A percentile compares a stretch with the other conserved stretches of the same genome.
These are phyloP conservation scores for Candida pini DNA, from an alignment of 805 yeast genomes.

Conservation along the genomic window DNA sequence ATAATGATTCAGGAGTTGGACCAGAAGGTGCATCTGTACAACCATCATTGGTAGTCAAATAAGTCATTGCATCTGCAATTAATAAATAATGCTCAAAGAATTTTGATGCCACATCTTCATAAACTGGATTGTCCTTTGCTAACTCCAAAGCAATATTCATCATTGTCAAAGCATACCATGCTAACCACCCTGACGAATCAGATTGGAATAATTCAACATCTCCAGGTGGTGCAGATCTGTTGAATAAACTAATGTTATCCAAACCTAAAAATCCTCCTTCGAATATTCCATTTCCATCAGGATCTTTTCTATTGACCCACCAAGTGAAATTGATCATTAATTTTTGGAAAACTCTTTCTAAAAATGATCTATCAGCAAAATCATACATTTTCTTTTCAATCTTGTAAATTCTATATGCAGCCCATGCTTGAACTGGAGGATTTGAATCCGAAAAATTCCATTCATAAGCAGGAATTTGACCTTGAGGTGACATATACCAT, in stretches of 20 bases:
- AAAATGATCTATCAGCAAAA: conserved; percentile 70
- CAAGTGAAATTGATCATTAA: conserved; percentile 85
- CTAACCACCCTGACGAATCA: conserved; percentile 98
- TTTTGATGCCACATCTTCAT: conserved; percentile 90
- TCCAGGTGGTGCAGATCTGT: conserved; percentile 91
- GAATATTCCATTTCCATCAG: conserved; percentile 80
- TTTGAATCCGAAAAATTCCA: conserved; percentile 96
- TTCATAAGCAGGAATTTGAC: conserved; percentile 95
- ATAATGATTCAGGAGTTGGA: conserved; percentile 58
- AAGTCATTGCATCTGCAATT: conserved; percentile 92
- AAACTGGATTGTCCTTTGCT: conserved; percentile 77
- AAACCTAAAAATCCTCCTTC: conserved; percentile 93
- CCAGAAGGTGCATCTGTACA: conserved; percentile 18
- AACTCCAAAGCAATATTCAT: conserved; percentile 86
- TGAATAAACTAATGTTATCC: conserved; percentile 89
- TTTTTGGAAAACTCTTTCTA: conserved; percentile 91
- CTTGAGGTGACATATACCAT: conserved; percentile 98
- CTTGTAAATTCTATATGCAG: conserved; percentile 81
- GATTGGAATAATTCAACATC: conserved; percentile 91
- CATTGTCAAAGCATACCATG: conserved; percentile 86
- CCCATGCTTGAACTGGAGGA: conserved; percentile 98
- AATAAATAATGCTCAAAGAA: conserved; percentile 88
- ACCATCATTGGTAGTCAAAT: conserved; percentile 36
- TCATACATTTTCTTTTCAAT: conserved; percentile 83
- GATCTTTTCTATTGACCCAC: conserved; percentile 95